Evolutionary conservation across 1,284 basidiomycete genomes (phyloP), one percentile per base, ranked within the genome.

Genomic region (Puccinia novopanici): DNA sequence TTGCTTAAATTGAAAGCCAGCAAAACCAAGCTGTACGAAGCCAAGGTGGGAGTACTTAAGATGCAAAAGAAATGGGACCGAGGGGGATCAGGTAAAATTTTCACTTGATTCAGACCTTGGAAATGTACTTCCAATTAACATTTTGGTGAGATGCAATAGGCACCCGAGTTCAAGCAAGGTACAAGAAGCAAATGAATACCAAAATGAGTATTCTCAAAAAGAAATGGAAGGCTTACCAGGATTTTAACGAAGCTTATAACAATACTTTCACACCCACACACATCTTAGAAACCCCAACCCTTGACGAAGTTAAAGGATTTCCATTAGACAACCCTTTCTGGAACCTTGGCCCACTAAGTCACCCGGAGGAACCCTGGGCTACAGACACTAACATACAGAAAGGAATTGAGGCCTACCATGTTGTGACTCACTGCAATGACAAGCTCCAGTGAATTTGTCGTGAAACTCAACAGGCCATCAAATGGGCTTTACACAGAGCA

Each of bases 21-120:
- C 24, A 57, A 59, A 19, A 8, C 54, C 0, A 74, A 74, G 40
- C 72, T 74, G 0, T 74, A 74, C n/a, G 72, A 57, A 74, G 52
- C 40, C 17, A 74, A 68, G 15, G 67, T 68, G 3, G 67, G 67
- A 10, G 67, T 50, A 3, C 40, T 68, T n/a, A n/a, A 68, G 27
- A 68, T 68, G 67, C 67, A 68, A 42, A 68, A 12, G 42, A 68
- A 68, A n/a, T 52, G 48, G 67, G 67, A 74, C 12, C 27, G 30
- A 59, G 8, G 40, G 3, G 72, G 54, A 59, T 55, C 54, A 2
- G 37, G 52, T 57, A 34, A n/a, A n/a, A 57, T 48, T 15, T 52
- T 40, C 27, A 40, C 19, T 15, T 22, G 19, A 40, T 63, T n/a
- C 27, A 3, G n/a, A 4, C 2, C 55, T 27, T 19, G 8, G 6